Conservation (phyloP, 805 yeast genomes). For the Lipomyces sp. region DNA sequence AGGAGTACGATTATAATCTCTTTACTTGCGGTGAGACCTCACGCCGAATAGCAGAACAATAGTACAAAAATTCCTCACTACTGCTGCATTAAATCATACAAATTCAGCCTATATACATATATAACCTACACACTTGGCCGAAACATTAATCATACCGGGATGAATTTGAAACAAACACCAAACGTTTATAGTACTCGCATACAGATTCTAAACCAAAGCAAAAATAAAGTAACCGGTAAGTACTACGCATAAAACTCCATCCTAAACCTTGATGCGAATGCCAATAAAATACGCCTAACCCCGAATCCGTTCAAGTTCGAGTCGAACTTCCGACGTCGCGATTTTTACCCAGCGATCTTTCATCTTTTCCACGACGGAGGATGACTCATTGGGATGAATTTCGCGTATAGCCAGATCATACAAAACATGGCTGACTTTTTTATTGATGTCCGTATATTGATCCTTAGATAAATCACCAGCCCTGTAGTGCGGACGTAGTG, state of each 20-base stretch:
- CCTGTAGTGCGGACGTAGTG: conserved; percentile 56
- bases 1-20: too few species aligned
- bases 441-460: conserved; percentile 65
- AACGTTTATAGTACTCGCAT: neutral
- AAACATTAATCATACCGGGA: neutral
- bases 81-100: neutral
- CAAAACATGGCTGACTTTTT: conserved; percentile 62
- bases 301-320: conserved; percentile 14
- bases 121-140: neutral
- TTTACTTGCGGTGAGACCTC: too few species aligned
- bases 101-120: neutral
- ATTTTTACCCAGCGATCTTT: conserved; percentile 18
- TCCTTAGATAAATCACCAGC: conserved; percentile 46
- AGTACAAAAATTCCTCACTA: too few species aligned
- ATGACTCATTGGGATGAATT: neutral
- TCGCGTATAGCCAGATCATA: conserved; percentile 45
- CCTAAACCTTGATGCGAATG: neutral
- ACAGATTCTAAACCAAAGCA: conserved; percentile 3
- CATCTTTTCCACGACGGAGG: conserved; percentile 4
- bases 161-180: neutral
- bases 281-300: neutral
- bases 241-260: neutral
- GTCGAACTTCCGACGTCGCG: conserved; percentile 24
- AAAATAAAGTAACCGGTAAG: neutral
- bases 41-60: too few species aligned